These are phyloP conservation scores for Niebla homalea DNA, from an alignment of 495 filamentous ascomycete species.

Conservation along the genomic window DNA sequence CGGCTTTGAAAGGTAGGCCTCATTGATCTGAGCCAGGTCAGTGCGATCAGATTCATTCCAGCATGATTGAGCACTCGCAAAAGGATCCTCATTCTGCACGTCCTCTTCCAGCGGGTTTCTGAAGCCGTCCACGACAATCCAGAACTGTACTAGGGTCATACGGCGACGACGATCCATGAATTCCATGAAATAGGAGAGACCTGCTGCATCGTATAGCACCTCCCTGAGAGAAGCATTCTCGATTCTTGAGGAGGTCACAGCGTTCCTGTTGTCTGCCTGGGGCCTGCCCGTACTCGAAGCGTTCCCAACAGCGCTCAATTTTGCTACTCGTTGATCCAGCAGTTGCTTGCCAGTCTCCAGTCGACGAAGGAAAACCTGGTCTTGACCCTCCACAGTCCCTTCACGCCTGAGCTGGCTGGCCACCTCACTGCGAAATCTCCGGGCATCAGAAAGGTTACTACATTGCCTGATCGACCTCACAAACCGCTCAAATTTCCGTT, in stretches of 20 bases:
- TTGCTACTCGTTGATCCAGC: slow-evolving; percentile 78
- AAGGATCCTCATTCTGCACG: slow-evolving; percentile 49
- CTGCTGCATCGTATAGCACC: slow-evolving; percentile 73
- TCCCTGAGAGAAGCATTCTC: slow-evolving; percentile 66
- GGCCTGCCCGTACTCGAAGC: slow-evolving; percentile 26
- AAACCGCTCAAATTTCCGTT: slow-evolving; percentile 87
- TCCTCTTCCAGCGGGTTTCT: slow-evolving; percentile 94
- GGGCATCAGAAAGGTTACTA: slow-evolving; percentile 85
- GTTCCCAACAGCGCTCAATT: slow-evolving; percentile 56
- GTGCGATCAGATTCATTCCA: slow-evolving; percentile 80
- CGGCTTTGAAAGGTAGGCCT: slow-evolving; percentile 68
- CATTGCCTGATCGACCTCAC: slow-evolving; percentile 79
- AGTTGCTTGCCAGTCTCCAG: slow-evolving; percentile 84
- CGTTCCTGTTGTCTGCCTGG: slow-evolving; percentile 24
- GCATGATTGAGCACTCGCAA: slow-evolving; percentile 43
- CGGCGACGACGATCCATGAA: slow-evolving; percentile 89
- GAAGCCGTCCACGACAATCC: slow-evolving; percentile 95
- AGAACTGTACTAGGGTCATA: slow-evolving; percentile 90
- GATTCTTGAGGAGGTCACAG: slow-evolving; percentile 35
- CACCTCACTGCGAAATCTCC: slow-evolving; percentile 81
- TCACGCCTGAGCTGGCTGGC: slow-evolving; percentile 87
- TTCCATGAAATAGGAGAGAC: slow-evolving; percentile 97
- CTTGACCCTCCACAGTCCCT: slow-evolving; percentile 60
- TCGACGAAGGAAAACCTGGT: slow-evolving; percentile 73
- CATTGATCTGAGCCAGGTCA: slow-evolving; percentile 80